Evolutionary conservation across 306 rosid species (phyloP), one percentile per base, ranked within the genome.

Genomic region (Phaseolus lunatus): DNA sequence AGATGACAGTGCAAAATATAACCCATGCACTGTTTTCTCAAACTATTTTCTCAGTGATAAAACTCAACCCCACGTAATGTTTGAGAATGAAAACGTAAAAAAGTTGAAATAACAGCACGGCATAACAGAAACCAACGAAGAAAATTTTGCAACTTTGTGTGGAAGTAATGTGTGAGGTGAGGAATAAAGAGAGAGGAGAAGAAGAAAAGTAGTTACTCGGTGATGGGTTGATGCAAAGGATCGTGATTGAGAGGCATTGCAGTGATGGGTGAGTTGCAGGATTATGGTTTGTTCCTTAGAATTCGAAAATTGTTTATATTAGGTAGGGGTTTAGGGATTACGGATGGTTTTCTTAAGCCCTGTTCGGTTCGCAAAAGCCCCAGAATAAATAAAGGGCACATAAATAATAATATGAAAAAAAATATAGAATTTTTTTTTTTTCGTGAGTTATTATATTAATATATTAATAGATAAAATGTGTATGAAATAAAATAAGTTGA

Each of bases 201-300:
- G 3, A 24, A 18, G 14, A n/a, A 5, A 20, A 2, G 0, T 13
- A 50, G 82, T 48, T 27, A 84, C 87, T 71, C 37, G 22, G 65
- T 35, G 4, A 62, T 18, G 14, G 44, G 20, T 67, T 54, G 72
- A 26, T 64, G 59, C 59, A n/a, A 52, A 41, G 84, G 67, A 15
- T 80, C 79, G 48, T 65, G 76, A 16, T 80, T 71, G 24, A 75
- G 82, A 22, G 59, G 82, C 84, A 83, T 83, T 7, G 26, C 15
- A 5, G 44, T 26, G 44, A 53, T 24, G 9, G 27, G 20, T 78
- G 23, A 26, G 52, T 58, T 33, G 9, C 71, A 9, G 15, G 20
- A 41, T 35, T 70, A 16, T 16, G 7, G 57, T 7, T 5, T 48
- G 10, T 2, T 43, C 5, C 15, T 43, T 11, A 3, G 35, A 2